Conservation (phyloP, 1,139 yeast species). For the Hyphopichia khmerensis region DNA sequence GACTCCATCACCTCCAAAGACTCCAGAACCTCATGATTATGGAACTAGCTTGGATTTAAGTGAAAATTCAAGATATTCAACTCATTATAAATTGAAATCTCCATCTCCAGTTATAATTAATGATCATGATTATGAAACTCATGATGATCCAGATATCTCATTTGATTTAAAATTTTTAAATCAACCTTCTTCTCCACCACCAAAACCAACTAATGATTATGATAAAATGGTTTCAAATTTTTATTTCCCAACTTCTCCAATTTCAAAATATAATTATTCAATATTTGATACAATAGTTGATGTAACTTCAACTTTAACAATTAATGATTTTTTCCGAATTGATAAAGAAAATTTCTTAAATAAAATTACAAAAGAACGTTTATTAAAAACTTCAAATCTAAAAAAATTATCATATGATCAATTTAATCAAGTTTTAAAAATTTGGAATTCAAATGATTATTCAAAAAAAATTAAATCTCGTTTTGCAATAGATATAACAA, state of each 20-base stretch:
- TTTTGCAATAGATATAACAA: constrained; percentile 57
- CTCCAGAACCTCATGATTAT: neutral
- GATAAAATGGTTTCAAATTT: constrained; percentile 12
- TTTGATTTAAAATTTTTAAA: neutral
- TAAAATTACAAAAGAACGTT: constrained; percentile 13
- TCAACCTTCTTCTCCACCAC: neutral
- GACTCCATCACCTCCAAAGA: too few species aligned
- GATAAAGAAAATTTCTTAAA: constrained; percentile 1
- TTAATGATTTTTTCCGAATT: constrained; percentile 1
- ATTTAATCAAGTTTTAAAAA: constrained; percentile 18
- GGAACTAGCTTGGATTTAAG: constrained; percentile 1
- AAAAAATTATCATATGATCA: constrained; percentile 16
- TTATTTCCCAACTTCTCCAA: constrained; percentile 10
- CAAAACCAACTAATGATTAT: constrained; percentile 8
- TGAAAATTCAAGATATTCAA: constrained; percentile 1
- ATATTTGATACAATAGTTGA: constrained; percentile 2
- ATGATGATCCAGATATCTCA: neutral
- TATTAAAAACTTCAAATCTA: constrained; percentile 10
- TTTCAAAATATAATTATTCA: neutral
- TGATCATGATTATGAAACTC: neutral
- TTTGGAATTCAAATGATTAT: constrained; percentile 22
- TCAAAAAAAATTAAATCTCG: constrained; percentile 22
- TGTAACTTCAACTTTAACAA: constrained; percentile 1
- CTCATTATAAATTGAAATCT: neutral
- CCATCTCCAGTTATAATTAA: neutral